Evolutionary conservation across 176 grass and related monocot genomes (phyloP).

Genomic region (Miscanthus lutarioriparius): DNA sequence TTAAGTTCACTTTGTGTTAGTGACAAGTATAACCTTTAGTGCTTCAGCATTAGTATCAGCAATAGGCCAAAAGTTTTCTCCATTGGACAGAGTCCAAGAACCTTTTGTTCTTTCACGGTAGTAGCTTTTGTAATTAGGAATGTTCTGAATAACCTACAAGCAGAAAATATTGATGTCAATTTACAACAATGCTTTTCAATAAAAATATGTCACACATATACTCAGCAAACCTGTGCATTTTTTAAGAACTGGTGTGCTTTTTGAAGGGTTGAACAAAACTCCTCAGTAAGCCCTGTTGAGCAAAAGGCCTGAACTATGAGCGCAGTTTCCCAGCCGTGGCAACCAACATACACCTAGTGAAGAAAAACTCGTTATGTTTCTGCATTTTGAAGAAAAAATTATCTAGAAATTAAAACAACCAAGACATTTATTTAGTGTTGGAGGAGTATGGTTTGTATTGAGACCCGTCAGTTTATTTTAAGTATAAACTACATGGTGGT

Average conservation of each 20-base stretch:
- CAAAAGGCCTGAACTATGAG: constrained; percentile 57
- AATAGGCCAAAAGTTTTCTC: constrained; percentile 38
- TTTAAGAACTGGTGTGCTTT: constrained; percentile 52
- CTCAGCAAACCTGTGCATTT: constrained; percentile 30
- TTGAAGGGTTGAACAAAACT: constrained; percentile 30
- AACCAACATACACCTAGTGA: constrained; percentile 51
- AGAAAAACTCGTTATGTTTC: background rate
- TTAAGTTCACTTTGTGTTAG: background rate
- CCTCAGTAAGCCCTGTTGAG: constrained; percentile 45
- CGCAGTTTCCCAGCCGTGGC: constrained; percentile 65
- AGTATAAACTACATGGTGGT: background rate
- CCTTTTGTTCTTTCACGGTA: constrained; percentile 39
- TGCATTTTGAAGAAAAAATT: background rate
- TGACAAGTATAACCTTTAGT: constrained; percentile 34
- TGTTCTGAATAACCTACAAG: constrained; percentile 24
- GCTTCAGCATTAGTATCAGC: constrained; percentile 39
- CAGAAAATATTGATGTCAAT: background rate
- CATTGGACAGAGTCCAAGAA: constrained; percentile 41
- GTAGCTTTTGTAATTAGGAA: constrained; percentile 30
- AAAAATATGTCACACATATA: background rate
- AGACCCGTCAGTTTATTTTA: background rate
- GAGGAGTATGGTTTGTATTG: background rate
- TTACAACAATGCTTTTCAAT: background rate
- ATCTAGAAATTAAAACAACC: background rate
- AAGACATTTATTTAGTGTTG: background rate